Evolutionary conservation across 345 rosid genomes (phyloP).

Genomic region (Odontarrhena argentea): DNA sequence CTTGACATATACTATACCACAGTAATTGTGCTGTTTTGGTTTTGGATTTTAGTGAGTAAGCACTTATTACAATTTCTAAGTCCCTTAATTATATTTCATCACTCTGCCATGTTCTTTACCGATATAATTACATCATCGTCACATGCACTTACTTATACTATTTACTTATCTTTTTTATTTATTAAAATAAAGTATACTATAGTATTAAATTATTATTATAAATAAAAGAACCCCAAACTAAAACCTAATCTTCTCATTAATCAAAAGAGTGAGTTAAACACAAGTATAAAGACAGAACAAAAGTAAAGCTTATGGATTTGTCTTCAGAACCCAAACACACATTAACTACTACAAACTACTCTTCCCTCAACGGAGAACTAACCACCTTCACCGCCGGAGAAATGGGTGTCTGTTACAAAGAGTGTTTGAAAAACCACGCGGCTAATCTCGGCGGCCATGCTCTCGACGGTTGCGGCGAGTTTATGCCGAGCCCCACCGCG

Average conservation of each 20-base stretch:
- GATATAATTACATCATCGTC: constrained; percentile 46
- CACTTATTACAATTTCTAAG: constrained; percentile 24
- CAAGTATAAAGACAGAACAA: constrained; percentile 38
- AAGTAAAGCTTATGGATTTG: constrained; percentile 33
- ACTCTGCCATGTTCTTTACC: constrained; percentile 48
- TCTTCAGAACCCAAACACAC: constrained; percentile 32
- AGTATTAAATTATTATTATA: background rate
- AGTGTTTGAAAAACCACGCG: constrained; percentile 84
- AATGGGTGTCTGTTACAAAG: constrained; percentile 67
- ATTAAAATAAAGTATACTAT: background rate
- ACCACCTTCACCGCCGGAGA: constrained; percentile 9
- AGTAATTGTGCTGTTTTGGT: constrained; percentile 25
- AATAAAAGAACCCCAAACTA: constrained; percentile 2
- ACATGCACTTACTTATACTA: constrained; percentile 35
- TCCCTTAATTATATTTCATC: constrained; percentile 38
- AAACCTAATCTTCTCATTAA: constrained; percentile 39
- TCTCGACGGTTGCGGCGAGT: constrained; percentile 87
- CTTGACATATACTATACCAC: background rate
- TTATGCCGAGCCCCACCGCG: constrained; percentile 54
- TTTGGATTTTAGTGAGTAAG: constrained; percentile 37
- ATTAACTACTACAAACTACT: background rate
- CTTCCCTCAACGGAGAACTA: constrained; percentile 20
- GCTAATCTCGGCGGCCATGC: constrained; percentile 75
- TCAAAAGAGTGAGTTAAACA: constrained; percentile 28
- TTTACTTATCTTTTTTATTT: background rate